phyloP scores from a whole-genome alignment of 352 stramenopile genomes.

The Phytopythium montanum region DNA sequence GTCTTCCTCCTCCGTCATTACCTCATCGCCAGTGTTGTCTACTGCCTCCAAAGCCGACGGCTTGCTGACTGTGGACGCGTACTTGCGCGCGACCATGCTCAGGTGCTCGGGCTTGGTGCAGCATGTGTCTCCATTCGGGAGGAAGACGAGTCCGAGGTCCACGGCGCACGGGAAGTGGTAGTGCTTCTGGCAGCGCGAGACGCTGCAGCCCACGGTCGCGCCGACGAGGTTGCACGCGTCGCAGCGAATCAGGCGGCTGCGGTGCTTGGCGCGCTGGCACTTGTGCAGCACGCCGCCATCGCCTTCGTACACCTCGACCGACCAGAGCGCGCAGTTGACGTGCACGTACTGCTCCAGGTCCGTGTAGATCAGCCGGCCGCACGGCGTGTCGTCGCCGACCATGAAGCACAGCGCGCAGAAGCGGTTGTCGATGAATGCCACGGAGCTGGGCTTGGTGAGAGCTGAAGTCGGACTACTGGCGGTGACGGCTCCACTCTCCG shows the following conservation, averaged over 20 bases:
- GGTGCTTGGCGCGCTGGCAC: slow-evolving; percentile 87
- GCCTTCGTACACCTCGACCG: slow-evolving; percentile 90
- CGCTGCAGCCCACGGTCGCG: slow-evolving; percentile 90
- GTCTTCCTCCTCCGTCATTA: background rate
- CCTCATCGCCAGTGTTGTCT: background rate
- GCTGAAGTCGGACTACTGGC: background rate
- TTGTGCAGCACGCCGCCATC: slow-evolving; percentile 63
- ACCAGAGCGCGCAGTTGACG: slow-evolving; percentile 92
- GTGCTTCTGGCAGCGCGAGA: slow-evolving; percentile 83
- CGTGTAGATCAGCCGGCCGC: slow-evolving; percentile 78
- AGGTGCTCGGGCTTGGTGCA: slow-evolving; percentile 54
- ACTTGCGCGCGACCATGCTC: slow-evolving; percentile 37
- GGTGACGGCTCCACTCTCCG: background rate
- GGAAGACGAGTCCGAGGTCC: slow-evolving; percentile 64
- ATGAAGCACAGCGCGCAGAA: slow-evolving; percentile 83
- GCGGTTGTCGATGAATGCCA: slow-evolving; percentile 52
- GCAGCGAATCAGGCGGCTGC: slow-evolving; percentile 88
- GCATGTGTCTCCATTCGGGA: slow-evolving; percentile 66
- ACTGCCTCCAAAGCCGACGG: background rate
- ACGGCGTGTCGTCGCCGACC: slow-evolving; percentile 66
- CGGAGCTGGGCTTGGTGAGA: background rate
- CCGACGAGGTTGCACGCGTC: slow-evolving; percentile 88
- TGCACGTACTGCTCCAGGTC: slow-evolving; percentile 89
- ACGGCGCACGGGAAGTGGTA: slow-evolving; percentile 94
- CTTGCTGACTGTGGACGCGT: background rate